A percentile compares a stretch with the other conserved stretches of the same genome.
phyloP scores from a whole-genome alignment of 768 basidiomycete genomes.

The Suillus sp. region DNA sequence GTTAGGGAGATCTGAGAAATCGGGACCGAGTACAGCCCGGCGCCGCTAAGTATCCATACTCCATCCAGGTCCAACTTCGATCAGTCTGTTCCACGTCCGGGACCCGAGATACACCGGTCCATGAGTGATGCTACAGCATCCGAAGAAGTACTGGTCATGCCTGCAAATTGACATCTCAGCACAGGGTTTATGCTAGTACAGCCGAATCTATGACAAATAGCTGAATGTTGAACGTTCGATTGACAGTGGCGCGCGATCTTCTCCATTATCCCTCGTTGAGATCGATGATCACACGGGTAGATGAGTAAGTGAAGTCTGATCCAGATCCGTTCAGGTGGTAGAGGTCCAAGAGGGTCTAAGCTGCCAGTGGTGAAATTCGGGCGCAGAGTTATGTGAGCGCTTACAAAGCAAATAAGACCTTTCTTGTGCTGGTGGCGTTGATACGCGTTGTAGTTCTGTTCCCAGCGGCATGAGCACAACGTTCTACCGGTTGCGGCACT shows the following conservation, averaged over 20 bases:
- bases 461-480: background rate
- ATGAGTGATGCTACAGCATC: background rate
- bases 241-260: background rate
- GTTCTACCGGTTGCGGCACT: background rate
- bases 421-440: background rate
- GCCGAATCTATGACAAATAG: background rate
- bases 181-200: background rate
- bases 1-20: background rate
- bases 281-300: background rate
- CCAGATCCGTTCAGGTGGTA: background rate
- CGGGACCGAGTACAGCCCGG: background rate
- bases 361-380: background rate
- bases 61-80: background rate
- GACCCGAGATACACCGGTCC: background rate
- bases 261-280: background rate
- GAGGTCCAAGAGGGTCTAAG: background rate
- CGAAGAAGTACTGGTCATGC: background rate
- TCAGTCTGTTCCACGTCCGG: background rate
- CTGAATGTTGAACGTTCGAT: background rate
- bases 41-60: background rate
- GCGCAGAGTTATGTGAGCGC: background rate
- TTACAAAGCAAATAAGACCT: background rate
- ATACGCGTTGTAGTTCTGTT: background rate
- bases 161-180: background rate
- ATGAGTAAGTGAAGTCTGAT: background rate